These are phyloP conservation scores for Jaapia argillacea DNA, from an alignment of 768 basidiomycete species.

Conservation along the genomic window DNA sequence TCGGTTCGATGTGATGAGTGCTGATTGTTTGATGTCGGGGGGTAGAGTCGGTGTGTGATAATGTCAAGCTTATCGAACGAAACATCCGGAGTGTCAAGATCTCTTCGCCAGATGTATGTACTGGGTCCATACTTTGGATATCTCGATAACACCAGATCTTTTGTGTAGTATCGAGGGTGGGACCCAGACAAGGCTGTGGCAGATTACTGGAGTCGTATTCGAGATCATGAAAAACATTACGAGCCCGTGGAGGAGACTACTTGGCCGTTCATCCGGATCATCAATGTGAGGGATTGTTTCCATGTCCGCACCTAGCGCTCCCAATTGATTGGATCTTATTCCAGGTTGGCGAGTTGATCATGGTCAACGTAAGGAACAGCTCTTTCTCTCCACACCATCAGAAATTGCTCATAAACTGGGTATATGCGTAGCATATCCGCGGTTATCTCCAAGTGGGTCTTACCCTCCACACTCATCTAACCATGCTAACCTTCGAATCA, in stretches of 20 bases:
- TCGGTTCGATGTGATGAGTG: neutral
- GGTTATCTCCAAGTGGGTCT: conserved; percentile 72
- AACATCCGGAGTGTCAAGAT: conserved; percentile 98
- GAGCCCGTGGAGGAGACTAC: conserved; percentile 86
- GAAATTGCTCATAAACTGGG: no score
- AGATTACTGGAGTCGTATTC: conserved; percentile 88
- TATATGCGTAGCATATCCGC: conserved; percentile 54
- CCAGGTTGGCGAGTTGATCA: conserved; percentile 91
- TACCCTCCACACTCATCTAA: neutral
- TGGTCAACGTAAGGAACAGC: conserved; percentile 80
- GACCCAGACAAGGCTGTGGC: conserved; percentile 84
- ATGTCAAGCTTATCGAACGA: conserved; percentile 83
- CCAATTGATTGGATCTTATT: neutral
- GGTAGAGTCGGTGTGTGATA: conserved; percentile 92
- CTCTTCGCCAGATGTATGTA: conserved; percentile 88
- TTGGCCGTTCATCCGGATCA: conserved; percentile 91
- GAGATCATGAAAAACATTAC: conserved; percentile 79
- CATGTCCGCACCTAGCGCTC: neutral
- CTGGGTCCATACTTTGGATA: neutral
- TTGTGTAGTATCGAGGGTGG: conserved; percentile 78
- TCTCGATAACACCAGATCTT: neutral
- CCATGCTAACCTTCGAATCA: conserved; percentile 5
- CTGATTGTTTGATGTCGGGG: conserved; percentile 6
- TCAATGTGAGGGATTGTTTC: conserved; percentile 50
- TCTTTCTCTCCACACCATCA: no score